Evolutionary conservation across 2,329 filamentous ascomycete genomes (phyloP), one percentile per base, ranked within the genome.

Genomic region (Paecilomyces sp.): DNA sequence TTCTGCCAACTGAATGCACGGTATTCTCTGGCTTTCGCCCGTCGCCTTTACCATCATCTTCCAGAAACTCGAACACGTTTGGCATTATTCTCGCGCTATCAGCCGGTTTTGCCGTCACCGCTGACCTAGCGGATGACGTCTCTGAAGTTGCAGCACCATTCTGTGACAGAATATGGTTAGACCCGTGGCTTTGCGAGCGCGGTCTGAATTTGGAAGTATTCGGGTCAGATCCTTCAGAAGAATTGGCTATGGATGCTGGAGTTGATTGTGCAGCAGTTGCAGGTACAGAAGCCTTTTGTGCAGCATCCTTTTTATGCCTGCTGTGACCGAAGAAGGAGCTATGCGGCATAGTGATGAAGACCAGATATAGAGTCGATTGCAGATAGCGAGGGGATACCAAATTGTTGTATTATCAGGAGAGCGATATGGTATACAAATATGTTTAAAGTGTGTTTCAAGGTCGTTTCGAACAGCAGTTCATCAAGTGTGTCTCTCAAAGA

Each of bases 41-140:
- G 15, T 47, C n/a, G n/a, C 18, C 41, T 18, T 62, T 33, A 52
- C 60, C 58, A 9, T 62, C 56, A 3, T 70, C 63, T 22, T 76
- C 72, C 6, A 77, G 66, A 54, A 72, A 77, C 53, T 77, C 69
- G 63, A 77, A 77, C 8, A 77, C 75, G 64, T 76, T 71, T 3
- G 74, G 73, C 13, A 65, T 55, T 47, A 7, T 34, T 8, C 28
- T 54, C 5, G n/a, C 18, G 6, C 15, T 31, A 28, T 61, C 57
- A 25, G 28, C 18, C 24, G 47, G 24, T n/a, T 41, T 54, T 54
- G 34, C 18, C 2, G 56, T 51, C 55, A 61, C 63, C 13, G 55
- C 57, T 51, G 55, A 31, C 28, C 58, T 28, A 56, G 54, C 18
- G 58, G 55, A 25, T 58, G 57, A 25, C 52, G 58, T 54, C 58